phyloP scores from a whole-genome alignment of 352 stramenopile genomes.

The Globisporangium abappressorium region DNA sequence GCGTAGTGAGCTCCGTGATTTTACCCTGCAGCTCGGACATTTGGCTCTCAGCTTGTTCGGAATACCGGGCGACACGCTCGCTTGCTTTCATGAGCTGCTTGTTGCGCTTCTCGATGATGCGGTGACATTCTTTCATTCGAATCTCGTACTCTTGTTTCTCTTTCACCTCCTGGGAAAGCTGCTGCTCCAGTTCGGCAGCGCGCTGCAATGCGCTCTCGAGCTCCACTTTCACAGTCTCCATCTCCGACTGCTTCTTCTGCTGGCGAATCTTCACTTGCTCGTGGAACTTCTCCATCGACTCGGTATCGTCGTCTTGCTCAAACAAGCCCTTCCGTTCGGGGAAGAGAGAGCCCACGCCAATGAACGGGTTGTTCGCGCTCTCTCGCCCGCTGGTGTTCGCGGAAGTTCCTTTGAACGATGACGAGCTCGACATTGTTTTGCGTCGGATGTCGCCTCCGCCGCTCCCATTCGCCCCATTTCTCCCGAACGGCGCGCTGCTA shows the following conservation, averaged over 20 bases:
- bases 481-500: constrained; percentile 4
- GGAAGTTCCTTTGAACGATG: constrained; percentile 16
- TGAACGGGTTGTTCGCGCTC: constrained; percentile 16
- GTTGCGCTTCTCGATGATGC: constrained; percentile 85
- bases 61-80: constrained; percentile 59
- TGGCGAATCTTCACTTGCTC: constrained; percentile 70
- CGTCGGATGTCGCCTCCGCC: constrained; percentile 8
- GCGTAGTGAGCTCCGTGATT: constrained; percentile 27
- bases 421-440: constrained; percentile 12
- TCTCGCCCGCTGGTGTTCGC: neutral
- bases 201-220: constrained; percentile 37
- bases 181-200: constrained; percentile 31
- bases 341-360: constrained; percentile 5
- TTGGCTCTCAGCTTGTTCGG: constrained; percentile 60
- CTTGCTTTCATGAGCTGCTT: constrained; percentile 84
- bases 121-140: constrained; percentile 75
- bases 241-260: constrained; percentile 62
- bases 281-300: constrained; percentile 72
- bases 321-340: constrained; percentile 67
- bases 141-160: constrained; percentile 67
- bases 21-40: constrained; percentile 40
- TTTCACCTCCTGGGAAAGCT: constrained; percentile 29
- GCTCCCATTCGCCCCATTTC: constrained; percentile 8
- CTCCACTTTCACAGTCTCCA: constrained; percentile 42
- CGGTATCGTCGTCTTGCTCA: constrained; percentile 68